A percentile compares a stretch with the other conserved stretches of the same genome.
Evolutionary conservation across 2,329 filamentous ascomycete genomes (phyloP).

Genomic region (Zasmidium cellare): DNA sequence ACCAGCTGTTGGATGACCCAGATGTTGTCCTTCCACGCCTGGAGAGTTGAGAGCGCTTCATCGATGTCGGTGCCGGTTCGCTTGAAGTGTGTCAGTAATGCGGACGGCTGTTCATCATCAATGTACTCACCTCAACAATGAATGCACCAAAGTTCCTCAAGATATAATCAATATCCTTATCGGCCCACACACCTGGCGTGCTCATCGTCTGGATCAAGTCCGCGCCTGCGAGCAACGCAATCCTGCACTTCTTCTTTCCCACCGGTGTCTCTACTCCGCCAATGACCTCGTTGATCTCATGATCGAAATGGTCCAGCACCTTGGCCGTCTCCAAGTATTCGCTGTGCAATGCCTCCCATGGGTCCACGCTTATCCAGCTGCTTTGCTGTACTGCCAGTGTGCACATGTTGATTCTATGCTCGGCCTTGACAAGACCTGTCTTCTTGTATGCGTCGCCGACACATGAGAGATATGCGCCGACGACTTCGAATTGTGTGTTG

Average conservation of each 20-base stretch:
- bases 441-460: slow-evolving; percentile 78
- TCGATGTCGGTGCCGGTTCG: slow-evolving; percentile 85
- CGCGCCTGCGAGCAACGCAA: slow-evolving; percentile 76
- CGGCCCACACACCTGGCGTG: slow-evolving; percentile 70
- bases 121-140: slow-evolving; percentile 57
- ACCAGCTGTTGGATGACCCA: slow-evolving; percentile 87
- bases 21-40: slow-evolving; percentile 82
- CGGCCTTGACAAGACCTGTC: slow-evolving; percentile 70
- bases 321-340: slow-evolving; percentile 85
- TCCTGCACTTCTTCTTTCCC: slow-evolving; percentile 69
- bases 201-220: slow-evolving; percentile 55
- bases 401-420: slow-evolving; percentile 83
- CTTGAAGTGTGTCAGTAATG: slow-evolving; percentile 66
- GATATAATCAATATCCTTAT: slow-evolving; percentile 83
- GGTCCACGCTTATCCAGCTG: slow-evolving; percentile 80
- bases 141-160: slow-evolving; percentile 80
- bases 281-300: slow-evolving; percentile 80
- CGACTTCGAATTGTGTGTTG: slow-evolving; percentile 76
- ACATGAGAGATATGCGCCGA: slow-evolving; percentile 83
- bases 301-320: slow-evolving; percentile 86
- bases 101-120: not conserved
- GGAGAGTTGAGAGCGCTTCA: slow-evolving; percentile 77
- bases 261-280: slow-evolving; percentile 70
- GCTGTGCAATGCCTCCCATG: slow-evolving; percentile 83
- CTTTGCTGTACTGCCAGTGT: slow-evolving; percentile 75